phyloP scores from a whole-genome alignment of 352 stramenopile genomes.

The Thalassiosira exigua region DNA sequence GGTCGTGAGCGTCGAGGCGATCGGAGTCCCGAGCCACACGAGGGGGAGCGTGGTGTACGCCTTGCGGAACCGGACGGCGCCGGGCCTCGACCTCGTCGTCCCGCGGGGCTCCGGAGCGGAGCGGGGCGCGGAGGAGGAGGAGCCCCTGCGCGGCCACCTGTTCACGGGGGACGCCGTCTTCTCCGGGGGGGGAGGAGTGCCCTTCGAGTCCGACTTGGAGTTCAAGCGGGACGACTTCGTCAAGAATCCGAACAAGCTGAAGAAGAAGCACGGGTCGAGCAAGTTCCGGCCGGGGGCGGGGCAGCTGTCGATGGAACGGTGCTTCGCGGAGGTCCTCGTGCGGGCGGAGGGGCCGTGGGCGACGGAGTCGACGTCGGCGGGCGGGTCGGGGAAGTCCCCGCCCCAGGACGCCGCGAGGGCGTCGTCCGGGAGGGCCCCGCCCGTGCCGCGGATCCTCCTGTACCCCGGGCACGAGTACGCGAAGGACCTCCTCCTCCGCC shows the following conservation, averaged over 20 bases:
- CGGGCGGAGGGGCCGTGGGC: constrained; percentile 32
- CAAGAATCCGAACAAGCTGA: constrained; percentile 50
- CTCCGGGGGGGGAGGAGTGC: constrained; percentile 68
- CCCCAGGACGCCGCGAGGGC: background rate
- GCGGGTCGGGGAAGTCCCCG: background rate
- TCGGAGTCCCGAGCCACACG: constrained; percentile 75
- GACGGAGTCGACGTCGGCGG: background rate
- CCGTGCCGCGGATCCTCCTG: constrained; percentile 49
- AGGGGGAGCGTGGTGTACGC: constrained; percentile 75
- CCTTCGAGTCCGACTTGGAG: constrained; percentile 80
- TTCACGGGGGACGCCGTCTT: constrained; percentile 85
- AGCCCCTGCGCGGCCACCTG: constrained; percentile 51
- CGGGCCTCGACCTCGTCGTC: background rate
- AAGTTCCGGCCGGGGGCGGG: constrained; percentile 49
- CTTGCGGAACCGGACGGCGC: constrained; percentile 43
- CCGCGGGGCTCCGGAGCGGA: background rate
- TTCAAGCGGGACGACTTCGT: constrained; percentile 51
- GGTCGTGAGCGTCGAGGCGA: constrained; percentile 72
- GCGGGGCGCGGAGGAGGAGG: background rate
- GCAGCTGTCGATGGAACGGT: constrained; percentile 69
- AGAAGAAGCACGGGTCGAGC: constrained; percentile 54
- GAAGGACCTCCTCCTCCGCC: constrained; percentile 67
- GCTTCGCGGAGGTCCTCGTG: constrained; percentile 77
- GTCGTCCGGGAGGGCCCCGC: background rate
- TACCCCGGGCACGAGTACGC: constrained; percentile 84